Percentiles rank a stretch among this genome's conserved stretches.
Evolutionary conservation across 2,329 filamentous ascomycete species (phyloP).

Genomic region (Blastomyces parvus): DNA sequence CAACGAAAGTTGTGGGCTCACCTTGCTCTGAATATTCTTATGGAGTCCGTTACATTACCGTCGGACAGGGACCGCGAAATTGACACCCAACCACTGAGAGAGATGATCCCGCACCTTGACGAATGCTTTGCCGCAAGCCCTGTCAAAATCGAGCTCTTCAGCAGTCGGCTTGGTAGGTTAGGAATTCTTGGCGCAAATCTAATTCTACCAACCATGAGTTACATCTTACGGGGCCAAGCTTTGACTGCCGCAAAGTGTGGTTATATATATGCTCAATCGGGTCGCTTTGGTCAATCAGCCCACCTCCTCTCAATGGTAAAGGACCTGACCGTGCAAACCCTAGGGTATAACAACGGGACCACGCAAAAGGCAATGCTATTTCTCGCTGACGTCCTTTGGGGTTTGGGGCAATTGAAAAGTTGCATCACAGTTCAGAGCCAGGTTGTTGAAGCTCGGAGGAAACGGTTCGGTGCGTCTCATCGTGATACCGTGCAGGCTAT

Average conservation of each 20-base stretch:
- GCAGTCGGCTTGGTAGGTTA: conserved; percentile 11
- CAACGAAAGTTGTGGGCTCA: conserved; percentile 15
- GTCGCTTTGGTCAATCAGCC: conserved; percentile 13
- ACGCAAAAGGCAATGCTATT: conserved; percentile 12
- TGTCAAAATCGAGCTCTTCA: conserved; percentile 12
- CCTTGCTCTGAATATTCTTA: conserved; percentile 15
- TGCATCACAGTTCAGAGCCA: conserved; percentile 14
- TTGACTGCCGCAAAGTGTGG: conserved; percentile 15
- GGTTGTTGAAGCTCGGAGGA: conserved; percentile 12
- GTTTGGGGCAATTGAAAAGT: conserved; percentile 13
- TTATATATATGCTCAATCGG: conserved; percentile 16
- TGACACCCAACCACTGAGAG: conserved; percentile 17
- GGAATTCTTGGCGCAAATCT: conserved; percentile 9
- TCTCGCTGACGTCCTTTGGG: conserved; percentile 14
- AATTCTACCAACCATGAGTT: conserved; percentile 9
- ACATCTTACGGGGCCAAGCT: conserved; percentile 10
- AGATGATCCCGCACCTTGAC: conserved; percentile 20
- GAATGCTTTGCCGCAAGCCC: conserved; percentile 12
- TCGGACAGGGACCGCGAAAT: conserved; percentile 11
- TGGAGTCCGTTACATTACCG: conserved; percentile 12
- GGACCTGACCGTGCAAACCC: conserved; percentile 9
- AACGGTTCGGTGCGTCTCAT: conserved; percentile 18
- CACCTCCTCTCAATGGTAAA: conserved; percentile 13
- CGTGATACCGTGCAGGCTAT: conserved; percentile 24
- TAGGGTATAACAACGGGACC: conserved; percentile 11